These are phyloP conservation scores for Linanthus parryae DNA, from an alignment of 148 eudicot species.

Conservation along the genomic window DNA sequence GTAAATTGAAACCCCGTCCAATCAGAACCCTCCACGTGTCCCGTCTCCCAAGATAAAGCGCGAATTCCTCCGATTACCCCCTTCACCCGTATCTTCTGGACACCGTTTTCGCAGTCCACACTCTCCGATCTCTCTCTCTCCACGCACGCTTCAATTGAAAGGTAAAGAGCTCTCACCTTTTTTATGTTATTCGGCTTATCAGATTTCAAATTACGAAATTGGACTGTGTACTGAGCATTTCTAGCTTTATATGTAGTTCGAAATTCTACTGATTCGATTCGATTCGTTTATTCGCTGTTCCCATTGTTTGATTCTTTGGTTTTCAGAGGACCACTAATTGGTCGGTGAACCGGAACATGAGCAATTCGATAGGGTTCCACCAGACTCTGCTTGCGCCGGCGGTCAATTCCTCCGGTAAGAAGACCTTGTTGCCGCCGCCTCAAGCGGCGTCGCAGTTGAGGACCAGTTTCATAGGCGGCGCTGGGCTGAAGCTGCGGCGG, in stretches of 20 bases:
- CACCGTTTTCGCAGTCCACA: neutral
- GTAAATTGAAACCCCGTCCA: too few relatives aligned
- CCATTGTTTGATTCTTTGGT: too few relatives aligned
- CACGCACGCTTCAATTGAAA: too few relatives aligned
- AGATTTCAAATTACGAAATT: too few relatives aligned
- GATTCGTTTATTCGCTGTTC: too few relatives aligned
- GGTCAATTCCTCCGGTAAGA: slow-evolving; percentile 39
- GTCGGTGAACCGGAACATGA: slow-evolving; percentile 72
- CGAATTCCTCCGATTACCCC: neutral
- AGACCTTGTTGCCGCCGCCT: slow-evolving; percentile 40
- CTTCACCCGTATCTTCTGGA: too few relatives aligned
- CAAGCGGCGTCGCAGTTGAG: slow-evolving; percentile 37
- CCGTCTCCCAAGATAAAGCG: neutral
- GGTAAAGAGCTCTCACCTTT: too few relatives aligned
- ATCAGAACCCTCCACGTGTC: neutral
- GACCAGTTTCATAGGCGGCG: slow-evolving; percentile 38
- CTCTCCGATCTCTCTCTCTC: neutral
- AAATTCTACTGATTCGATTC: too few relatives aligned
- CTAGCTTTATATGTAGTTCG: too few relatives aligned
- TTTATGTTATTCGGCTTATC: too few relatives aligned
- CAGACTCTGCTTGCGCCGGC: slow-evolving; percentile 38
- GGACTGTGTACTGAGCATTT: too few relatives aligned
- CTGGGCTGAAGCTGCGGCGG: slow-evolving; percentile 28
- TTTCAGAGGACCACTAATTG: too few relatives aligned
- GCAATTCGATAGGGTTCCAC: slow-evolving; percentile 47